Percentiles rank a stretch among this genome's conserved stretches.
Evolutionary conservation across 331 rosid species (phyloP).

Genomic region (Acacia concinna): DNA sequence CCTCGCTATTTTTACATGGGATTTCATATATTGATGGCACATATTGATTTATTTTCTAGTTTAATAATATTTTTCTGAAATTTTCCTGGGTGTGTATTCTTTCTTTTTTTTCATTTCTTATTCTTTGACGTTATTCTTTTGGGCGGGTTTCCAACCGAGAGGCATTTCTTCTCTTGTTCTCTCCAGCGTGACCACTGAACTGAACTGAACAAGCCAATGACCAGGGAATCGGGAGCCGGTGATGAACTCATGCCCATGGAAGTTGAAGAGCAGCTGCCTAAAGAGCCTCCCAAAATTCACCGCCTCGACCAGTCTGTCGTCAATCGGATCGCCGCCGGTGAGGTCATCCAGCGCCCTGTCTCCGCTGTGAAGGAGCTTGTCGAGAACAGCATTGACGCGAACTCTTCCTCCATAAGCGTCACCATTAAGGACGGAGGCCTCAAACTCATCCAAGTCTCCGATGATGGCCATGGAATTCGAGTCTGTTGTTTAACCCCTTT

Average conservation of each 20-base stretch:
- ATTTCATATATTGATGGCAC: no score
- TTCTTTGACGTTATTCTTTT: not conserved
- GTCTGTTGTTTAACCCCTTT: slow-evolving; percentile 11
- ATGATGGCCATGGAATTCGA: slow-evolving; percentile 90
- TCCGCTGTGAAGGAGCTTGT: slow-evolving; percentile 89
- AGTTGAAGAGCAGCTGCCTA: slow-evolving; percentile 20
- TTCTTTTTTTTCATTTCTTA: no score
- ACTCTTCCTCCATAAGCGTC: slow-evolving; percentile 67
- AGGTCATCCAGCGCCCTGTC: slow-evolving; percentile 90
- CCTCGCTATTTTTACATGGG: no score
- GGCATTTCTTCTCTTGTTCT: not conserved
- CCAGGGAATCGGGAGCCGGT: not conserved
- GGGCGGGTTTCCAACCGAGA: not conserved
- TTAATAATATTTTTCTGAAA: no score
- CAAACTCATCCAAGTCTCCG: slow-evolving; percentile 91
- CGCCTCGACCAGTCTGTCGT: slow-evolving; percentile 82
- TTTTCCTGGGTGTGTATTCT: no score
- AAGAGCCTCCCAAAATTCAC: slow-evolving; percentile 72
- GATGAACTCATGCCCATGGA: slow-evolving; percentile 23
- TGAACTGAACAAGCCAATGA: not conserved
- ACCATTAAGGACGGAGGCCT: slow-evolving; percentile 89
- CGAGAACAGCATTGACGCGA: slow-evolving; percentile 92
- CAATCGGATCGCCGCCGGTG: slow-evolving; percentile 94
- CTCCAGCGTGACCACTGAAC: not conserved
- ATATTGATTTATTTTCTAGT: no score